Conservation (phyloP, 2,329 filamentous ascomycete species). For the Epichloe aotearoae region DNA sequence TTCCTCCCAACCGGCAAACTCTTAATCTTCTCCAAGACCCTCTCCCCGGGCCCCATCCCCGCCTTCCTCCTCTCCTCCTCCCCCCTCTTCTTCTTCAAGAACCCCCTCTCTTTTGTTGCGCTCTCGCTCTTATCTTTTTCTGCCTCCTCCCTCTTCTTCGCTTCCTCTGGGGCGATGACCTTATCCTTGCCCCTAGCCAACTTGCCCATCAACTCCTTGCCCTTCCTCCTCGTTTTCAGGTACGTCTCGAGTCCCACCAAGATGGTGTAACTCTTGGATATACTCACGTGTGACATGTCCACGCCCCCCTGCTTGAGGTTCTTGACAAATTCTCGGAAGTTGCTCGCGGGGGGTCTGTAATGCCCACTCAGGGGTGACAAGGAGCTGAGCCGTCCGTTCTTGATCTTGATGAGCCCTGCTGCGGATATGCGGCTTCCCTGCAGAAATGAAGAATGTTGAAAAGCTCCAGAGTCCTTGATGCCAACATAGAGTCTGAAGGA, state of each 20-base stretch:
- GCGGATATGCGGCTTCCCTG: slow-evolving; percentile 70
- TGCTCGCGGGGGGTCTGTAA: slow-evolving; percentile 76
- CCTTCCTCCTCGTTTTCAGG: slow-evolving; percentile 50
- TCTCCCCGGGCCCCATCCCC: slow-evolving; percentile 14
- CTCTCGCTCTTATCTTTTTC: slow-evolving; percentile 47
- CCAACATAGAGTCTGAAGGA: slow-evolving; percentile 76
- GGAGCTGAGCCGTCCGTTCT: slow-evolving; percentile 61
- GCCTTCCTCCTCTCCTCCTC: slow-evolving; percentile 25
- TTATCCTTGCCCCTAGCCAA: slow-evolving; percentile 42
- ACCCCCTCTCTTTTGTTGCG: slow-evolving; percentile 34
- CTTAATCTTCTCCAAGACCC: slow-evolving; percentile 28
- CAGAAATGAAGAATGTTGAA: slow-evolving; percentile 84
- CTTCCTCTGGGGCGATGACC: slow-evolving; percentile 47
- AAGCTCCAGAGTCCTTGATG: slow-evolving; percentile 77
- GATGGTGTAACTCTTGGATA: slow-evolving; percentile 71
- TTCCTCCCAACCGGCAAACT: slow-evolving; percentile 16
- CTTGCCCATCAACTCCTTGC: slow-evolving; percentile 41
- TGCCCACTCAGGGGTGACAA: slow-evolving; percentile 65
- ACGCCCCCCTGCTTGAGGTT: slow-evolving; percentile 59
- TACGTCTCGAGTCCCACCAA: slow-evolving; percentile 75
- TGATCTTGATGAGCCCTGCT: slow-evolving; percentile 75
- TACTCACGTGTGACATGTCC: slow-evolving; percentile 66
- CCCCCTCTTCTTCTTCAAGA: slow-evolving; percentile 25
- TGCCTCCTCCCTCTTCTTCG: slow-evolving; percentile 42
- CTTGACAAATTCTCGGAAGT: slow-evolving; percentile 71